A percentile compares a stretch with the other conserved stretches of the same genome.
Conservation (phyloP, 176 grass and related monocot species). For the Triticum urartu region DNA sequence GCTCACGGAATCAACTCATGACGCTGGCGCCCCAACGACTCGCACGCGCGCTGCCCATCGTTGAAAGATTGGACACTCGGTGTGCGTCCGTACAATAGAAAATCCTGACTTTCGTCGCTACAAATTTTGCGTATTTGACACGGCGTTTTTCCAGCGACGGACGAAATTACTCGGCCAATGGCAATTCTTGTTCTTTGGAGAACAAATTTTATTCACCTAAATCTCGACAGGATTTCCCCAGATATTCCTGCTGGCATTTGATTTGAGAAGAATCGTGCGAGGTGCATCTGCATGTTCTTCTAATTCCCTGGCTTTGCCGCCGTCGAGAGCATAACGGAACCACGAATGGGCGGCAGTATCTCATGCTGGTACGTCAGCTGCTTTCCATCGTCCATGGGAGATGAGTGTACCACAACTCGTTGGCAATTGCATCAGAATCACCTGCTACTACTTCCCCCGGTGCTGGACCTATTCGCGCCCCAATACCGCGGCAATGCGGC, state of each 20-base stretch:
- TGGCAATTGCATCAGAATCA: constrained; percentile 27
- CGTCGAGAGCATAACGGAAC: too few species aligned
- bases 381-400: not conserved
- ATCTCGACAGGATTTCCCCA: not conserved
- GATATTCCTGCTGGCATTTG: too few species aligned
- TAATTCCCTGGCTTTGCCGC: too few species aligned
- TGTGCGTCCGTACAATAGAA: not conserved
- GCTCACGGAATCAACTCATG: not conserved
- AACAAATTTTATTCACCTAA: too few species aligned
- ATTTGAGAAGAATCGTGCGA: not conserved
- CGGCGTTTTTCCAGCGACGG: not conserved
- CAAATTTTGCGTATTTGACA: not conserved
- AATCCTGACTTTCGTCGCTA: not conserved
- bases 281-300: constrained; percentile 13
- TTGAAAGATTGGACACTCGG: not conserved
- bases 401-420: constrained; percentile 22
- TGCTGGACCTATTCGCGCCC: constrained; percentile 1
- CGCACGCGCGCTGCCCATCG: not conserved
- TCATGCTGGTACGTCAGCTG: not conserved
- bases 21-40: not conserved
- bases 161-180: too few species aligned
- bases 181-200: too few species aligned
- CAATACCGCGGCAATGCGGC: not conserved
- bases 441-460: not conserved
- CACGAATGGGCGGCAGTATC: not conserved